phyloP scores from a whole-genome alignment of 257 asterid genomes.

The Linderniella brevidens region DNA sequence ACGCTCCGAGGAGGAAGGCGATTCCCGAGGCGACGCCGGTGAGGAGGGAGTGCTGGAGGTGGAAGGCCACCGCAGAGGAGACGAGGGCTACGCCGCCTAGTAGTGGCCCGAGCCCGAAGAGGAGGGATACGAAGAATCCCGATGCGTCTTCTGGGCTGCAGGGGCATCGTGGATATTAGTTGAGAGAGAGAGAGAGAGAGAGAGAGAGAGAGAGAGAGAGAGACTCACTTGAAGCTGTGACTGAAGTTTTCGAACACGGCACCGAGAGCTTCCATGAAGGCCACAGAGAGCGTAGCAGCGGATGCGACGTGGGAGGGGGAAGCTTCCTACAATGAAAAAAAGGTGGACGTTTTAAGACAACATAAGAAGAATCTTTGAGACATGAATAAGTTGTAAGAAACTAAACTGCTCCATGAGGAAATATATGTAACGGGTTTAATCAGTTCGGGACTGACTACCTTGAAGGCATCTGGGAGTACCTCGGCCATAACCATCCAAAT shows the following conservation, averaged over 20 bases:
- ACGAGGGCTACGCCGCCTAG: slow-evolving; percentile 77
- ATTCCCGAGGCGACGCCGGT: slow-evolving; percentile 86
- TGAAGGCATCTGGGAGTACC: slow-evolving; percentile 93
- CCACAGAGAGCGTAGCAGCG: slow-evolving; percentile 90
- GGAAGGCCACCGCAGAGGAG: slow-evolving; percentile 66
- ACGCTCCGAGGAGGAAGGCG: slow-evolving; percentile 70
- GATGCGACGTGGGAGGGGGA: slow-evolving; percentile 91
- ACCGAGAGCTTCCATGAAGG: slow-evolving; percentile 89
- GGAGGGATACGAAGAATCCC: slow-evolving; percentile 74
- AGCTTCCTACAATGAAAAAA: slow-evolving; percentile 46
- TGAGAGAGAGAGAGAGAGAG: slow-evolving; percentile 1
- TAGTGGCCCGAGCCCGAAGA: slow-evolving; percentile 80
- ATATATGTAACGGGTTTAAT: no score
- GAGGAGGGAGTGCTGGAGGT: slow-evolving; percentile 81
- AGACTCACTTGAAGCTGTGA: slow-evolving; percentile 59
- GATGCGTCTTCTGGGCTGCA: slow-evolving; percentile 93
- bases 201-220: not conserved
- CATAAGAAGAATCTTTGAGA: no score
- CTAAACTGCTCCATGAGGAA: no score
- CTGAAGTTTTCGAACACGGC: slow-evolving; percentile 57
- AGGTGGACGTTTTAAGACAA: no score
- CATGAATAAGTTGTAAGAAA: not conserved
- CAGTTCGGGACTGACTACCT: slow-evolving; percentile 56
- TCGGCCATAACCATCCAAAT: slow-evolving; percentile 98
- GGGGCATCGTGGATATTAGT: slow-evolving; percentile 3